Evolutionary conservation across 352 stramenopile species (phyloP).

Genomic region (Lagenidium giganteum): DNA sequence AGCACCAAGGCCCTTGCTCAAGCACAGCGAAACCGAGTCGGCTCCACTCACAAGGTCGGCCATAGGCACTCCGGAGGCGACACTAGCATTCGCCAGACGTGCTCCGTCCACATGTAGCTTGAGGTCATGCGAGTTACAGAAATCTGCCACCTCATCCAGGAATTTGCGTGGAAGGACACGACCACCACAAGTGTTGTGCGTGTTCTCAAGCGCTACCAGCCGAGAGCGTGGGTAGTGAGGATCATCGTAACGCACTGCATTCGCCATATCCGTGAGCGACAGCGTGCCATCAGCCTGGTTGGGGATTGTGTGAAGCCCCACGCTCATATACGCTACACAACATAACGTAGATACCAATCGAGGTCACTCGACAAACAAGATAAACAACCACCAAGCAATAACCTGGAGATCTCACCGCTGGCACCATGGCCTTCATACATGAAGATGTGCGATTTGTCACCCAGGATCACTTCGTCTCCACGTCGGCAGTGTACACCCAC

Average conservation of each 20-base stretch:
- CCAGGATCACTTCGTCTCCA: slow-evolving; percentile 93
- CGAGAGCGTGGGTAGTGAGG: slow-evolving; percentile 79
- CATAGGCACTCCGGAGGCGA: slow-evolving; percentile 65
- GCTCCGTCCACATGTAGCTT: slow-evolving; percentile 95
- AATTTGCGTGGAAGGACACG: slow-evolving; percentile 84
- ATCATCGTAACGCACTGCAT: slow-evolving; percentile 72
- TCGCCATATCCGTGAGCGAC: slow-evolving; percentile 70
- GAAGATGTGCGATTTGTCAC: slow-evolving; percentile 94
- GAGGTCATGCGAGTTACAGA: slow-evolving; percentile 74
- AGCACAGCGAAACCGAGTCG: slow-evolving; percentile 93
- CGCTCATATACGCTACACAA: slow-evolving; percentile 81
- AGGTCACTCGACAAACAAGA: too few relatives aligned
- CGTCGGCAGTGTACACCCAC: slow-evolving; percentile 92
- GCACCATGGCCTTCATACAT: slow-evolving; percentile 94
- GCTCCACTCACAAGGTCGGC: slow-evolving; percentile 73
- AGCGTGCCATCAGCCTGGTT: slow-evolving; percentile 87
- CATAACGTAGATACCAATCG: too few relatives aligned
- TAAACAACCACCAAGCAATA: slow-evolving; percentile 2
- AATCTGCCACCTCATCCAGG: slow-evolving; percentile 62
- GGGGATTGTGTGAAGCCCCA: slow-evolving; percentile 84
- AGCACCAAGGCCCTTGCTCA: slow-evolving; percentile 95
- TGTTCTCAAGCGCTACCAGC: slow-evolving; percentile 97
- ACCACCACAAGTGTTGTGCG: slow-evolving; percentile 96
- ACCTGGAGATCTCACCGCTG: slow-evolving; percentile 42
- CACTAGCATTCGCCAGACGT: slow-evolving; percentile 94